phyloP scores from a whole-genome alignment of 2,329 filamentous ascomycete genomes.

The Acarospora socialis region DNA sequence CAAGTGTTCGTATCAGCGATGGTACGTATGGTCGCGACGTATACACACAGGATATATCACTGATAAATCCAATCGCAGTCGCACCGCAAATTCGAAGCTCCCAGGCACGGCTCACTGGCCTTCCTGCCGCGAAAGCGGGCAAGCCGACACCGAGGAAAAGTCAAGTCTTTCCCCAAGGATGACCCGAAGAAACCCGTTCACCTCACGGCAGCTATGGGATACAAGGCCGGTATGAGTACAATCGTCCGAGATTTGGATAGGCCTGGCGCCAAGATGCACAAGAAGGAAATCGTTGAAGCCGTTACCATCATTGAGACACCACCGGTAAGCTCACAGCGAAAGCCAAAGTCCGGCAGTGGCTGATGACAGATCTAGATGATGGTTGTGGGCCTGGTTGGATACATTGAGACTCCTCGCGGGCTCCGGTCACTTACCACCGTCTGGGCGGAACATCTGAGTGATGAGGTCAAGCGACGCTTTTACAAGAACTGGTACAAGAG shows the following conservation, averaged over 20 bases:
- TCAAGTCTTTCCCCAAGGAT: conserved; percentile 92
- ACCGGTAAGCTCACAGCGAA: conserved; percentile 63
- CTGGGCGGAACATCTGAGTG: conserved; percentile 98
- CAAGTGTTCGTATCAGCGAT: too few species aligned
- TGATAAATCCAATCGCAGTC: conserved; percentile 28
- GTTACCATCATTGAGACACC: conserved; percentile 82
- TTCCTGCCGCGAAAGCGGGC: conserved; percentile 83
- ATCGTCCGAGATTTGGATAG: conserved; percentile 98
- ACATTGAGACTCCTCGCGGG: conserved; percentile 99
- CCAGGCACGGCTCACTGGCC: conserved; percentile 82
- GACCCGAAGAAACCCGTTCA: conserved; percentile 99
- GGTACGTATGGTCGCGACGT: conserved; percentile 16
- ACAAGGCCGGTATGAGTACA: conserved; percentile 99
- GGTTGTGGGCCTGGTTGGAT: conserved; percentile 98
- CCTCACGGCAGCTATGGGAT: conserved; percentile 94
- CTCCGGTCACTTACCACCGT: conserved; percentile 98
- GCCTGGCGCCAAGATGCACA: conserved; percentile 98
- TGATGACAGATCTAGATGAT: conserved; percentile 60
- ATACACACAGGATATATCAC: conserved; percentile 2
- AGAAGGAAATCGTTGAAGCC: conserved; percentile 92
- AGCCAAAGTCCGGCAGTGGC: conserved; percentile 1
- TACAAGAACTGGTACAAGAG: conserved; percentile 99
- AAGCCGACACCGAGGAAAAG: conserved; percentile 82
- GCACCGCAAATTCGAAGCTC: conserved; percentile 67
- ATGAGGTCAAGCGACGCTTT: conserved; percentile 98